Evolutionary conservation across 805 yeast species (phyloP), one percentile per base, ranked within the genome.

Genomic region (Teunomyces panamensis): DNA sequence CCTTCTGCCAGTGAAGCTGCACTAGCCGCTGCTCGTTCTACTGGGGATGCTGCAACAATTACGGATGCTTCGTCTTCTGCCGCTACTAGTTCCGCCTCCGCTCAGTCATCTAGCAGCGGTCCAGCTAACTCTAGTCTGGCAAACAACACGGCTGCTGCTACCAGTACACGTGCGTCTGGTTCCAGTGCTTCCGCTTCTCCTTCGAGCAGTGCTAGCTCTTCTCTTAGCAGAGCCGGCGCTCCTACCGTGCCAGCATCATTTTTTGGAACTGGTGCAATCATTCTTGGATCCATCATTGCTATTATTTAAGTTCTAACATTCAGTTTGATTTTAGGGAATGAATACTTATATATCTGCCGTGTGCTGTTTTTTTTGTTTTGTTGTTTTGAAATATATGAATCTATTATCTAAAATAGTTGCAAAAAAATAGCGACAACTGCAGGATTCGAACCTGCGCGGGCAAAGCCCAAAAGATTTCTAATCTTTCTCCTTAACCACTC

Each of bases 401-500:
- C 6, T 20, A 20, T 17, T 37, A 7, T 20, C 11, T 42, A 17
- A 11, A 43, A 37, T 7, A 14, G 39, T 17, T 16, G 37, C 37
- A 41, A 56, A 66, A 69, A 64, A 61, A 62, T 58, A 50, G 43
- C 79, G 79, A 75, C 78, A 74, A 71, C 79, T 74, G 78, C 80
- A 75, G 79, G 80, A 75, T 65, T 75, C 78, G 80, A 75, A 75
- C 80, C 79, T 75, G 79, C 78, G 80, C 79, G 80, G 79, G 80
- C 79, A 72, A 68, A 75, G 77, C 79, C 79, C 80, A 75, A 75
- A 75, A 75, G 79, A 75, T 75, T 74, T 75, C 78, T 71, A 74
- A 71, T 74, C 79, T 74, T 74, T 74, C 78, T 74, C 79, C 78
- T 74, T 74, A 74, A 74, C 78, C 78, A 64, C 78, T 74, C 78